Evolutionary conservation across 352 stramenopile genomes (phyloP).

Genomic region (Globisporangium paddicum): DNA sequence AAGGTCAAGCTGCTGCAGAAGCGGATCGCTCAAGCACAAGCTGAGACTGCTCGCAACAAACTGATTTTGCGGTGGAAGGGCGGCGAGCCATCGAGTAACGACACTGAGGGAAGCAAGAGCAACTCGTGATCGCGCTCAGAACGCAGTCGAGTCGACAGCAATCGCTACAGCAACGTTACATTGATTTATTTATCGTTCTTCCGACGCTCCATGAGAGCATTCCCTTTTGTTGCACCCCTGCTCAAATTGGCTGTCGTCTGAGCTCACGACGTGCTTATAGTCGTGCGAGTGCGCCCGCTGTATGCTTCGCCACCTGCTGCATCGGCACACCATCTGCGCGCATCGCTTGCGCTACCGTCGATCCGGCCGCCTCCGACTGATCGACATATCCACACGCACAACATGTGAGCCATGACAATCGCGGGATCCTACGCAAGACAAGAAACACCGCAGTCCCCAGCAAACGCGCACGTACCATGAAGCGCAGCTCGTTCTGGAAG

Average conservation of each 20-base stretch:
- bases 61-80: slow-evolving; percentile 49
- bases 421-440: neutral
- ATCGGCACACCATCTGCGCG: slow-evolving; percentile 67
- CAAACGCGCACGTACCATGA: slow-evolving; percentile 64
- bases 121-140: neutral
- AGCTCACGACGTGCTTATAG: slow-evolving; percentile 39
- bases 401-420: neutral
- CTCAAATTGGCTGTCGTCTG: too few species aligned
- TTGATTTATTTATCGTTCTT: slow-evolving; percentile 7
- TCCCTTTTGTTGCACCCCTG: too few species aligned
- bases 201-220: too few species aligned
- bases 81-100: slow-evolving; percentile 2
- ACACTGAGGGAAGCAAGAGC: neutral
- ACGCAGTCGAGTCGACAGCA: neutral
- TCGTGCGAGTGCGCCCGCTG: slow-evolving; percentile 53
- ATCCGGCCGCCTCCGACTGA: slow-evolving; percentile 68
- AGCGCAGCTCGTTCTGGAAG: slow-evolving; percentile 84
- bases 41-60: slow-evolving; percentile 28
- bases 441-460: neutral
- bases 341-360: slow-evolving; percentile 51
- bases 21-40: slow-evolving; percentile 41
- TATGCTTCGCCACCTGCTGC: slow-evolving; percentile 67
- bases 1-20: slow-evolving; percentile 47
- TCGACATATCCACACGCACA: neutral
- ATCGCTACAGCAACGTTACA: neutral